Conservation (phyloP, 805 yeast species). For the Ogataea pini region DNA sequence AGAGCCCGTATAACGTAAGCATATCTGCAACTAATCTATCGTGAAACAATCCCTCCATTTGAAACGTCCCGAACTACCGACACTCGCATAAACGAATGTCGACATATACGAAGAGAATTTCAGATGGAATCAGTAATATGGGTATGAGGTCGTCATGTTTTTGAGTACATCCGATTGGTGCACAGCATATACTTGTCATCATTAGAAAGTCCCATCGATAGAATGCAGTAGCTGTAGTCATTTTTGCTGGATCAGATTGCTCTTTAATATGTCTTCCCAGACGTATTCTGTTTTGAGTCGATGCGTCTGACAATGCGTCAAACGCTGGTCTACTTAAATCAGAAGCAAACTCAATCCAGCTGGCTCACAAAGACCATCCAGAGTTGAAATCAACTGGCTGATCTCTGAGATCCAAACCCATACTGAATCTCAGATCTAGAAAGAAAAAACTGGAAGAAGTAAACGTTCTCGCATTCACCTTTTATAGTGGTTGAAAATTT, state of each 20-base stretch:
- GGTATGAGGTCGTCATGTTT: conserved; percentile 34
- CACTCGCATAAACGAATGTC: too few relatives aligned
- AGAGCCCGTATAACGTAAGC: neutral
- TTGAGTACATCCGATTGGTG: conserved; percentile 40
- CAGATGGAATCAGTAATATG: conserved; percentile 22
- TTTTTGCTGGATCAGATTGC: neutral
- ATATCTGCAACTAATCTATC: conserved; percentile 2
- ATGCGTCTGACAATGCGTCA: neutral
- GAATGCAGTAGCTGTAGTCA: conserved; percentile 2
- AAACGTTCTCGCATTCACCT: neutral
- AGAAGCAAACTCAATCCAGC: neutral
- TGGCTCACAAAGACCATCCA: neutral
- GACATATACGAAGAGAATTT: neutral
- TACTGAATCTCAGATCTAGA: neutral
- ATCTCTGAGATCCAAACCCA: conserved; percentile 1
- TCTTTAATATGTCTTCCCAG: conserved; percentile 11
- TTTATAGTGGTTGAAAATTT: conserved; percentile 1
- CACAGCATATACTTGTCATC: conserved; percentile 39
- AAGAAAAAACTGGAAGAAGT: neutral
- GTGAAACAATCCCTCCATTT: neutral
- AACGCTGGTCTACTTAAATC: conserved; percentile 2
- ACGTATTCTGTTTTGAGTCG: conserved; percentile 9
- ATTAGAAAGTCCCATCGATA: conserved; percentile 13
- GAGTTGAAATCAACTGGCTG: neutral
- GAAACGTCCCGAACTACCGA: neutral